phyloP scores from a whole-genome alignment of 1,139 yeast species.

The Blastobotrys ciferrii region DNA sequence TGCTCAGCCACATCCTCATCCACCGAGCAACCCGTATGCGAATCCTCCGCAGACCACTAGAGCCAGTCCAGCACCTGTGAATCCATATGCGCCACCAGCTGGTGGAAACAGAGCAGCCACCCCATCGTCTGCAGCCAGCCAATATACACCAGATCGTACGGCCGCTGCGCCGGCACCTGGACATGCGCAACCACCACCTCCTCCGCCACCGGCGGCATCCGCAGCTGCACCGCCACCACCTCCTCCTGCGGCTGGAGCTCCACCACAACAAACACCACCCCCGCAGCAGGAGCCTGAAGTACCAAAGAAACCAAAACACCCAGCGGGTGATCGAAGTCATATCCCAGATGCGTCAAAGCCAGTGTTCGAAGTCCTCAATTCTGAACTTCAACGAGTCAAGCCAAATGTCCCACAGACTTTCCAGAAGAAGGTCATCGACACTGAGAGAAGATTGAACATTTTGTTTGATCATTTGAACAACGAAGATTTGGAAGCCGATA shows the following conservation, averaged over 20 bases:
- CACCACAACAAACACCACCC: constrained; percentile 20
- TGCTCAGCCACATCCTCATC: constrained; percentile 16
- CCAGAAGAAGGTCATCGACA: constrained; percentile 71
- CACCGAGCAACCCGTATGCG: constrained; percentile 17
- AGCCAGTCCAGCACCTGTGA: constrained; percentile 27
- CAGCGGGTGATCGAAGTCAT: constrained; percentile 70
- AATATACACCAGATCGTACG: constrained; percentile 32
- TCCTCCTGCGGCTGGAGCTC: constrained; percentile 21
- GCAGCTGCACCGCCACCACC: constrained; percentile 10
- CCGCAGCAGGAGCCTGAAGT: constrained; percentile 24
- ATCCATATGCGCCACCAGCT: constrained; percentile 20
- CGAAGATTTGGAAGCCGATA: constrained; percentile 59
- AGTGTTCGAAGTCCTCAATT: constrained; percentile 55
- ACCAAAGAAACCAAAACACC: constrained; percentile 46
- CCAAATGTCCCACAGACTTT: constrained; percentile 78
- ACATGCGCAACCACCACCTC: constrained; percentile 3
- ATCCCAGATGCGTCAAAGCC: constrained; percentile 58
- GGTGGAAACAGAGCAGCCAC: constrained; percentile 24
- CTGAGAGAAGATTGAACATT: constrained; percentile 75
- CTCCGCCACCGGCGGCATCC: constrained; percentile 12
- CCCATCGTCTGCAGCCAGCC: constrained; percentile 26
- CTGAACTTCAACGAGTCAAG: constrained; percentile 58
- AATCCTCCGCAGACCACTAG: constrained; percentile 20
- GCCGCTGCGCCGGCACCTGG: constrained; percentile 16
- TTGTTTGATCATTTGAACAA: constrained; percentile 80